Evolutionary conservation across 306 rosid species (phyloP), one percentile per base, ranked within the genome.

Genomic region (Adenanthera pavonina): DNA sequence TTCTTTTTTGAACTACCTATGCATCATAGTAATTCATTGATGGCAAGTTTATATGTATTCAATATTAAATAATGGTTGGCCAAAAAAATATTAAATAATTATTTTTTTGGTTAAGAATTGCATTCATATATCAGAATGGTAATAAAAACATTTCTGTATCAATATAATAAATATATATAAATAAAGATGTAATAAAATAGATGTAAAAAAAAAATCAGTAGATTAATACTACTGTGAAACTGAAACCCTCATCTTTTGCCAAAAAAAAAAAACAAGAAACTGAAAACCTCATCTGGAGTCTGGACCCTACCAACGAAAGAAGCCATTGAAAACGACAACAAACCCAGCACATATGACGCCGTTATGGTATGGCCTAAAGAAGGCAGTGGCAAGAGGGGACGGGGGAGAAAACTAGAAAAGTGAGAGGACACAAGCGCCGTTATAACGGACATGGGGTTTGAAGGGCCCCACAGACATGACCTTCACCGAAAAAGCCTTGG

Each of bases 251-350:
- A 49, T 35, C 3, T 75, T 36, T 3, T 3, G 4, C 36, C 35
- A 10, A 46, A 10, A 12, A 19, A 19, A 19, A 40, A 40, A 40
- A 40, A 40, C 0, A 25, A 25, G 10, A 59, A 36, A 19, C 17
- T 66, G 73, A 2, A 57, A 64, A 64, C n/a, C 48, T 41, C 61
- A 60, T 20, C 5, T 72, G 80, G 88, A 66, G 30, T 25, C 30
- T 25, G 30, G 30, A 25, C 30, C 30, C 30, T 25, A 40, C 43
- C 6, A 40, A 3, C 61, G 60, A 74, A 85, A 76, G 57, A 30
- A 76, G 78, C 10, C 67, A n/a, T 4, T 6, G 72, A 53, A 43
- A 80, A 75, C 2, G 82, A 81, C 84, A 78, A 75, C 72, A 43
- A 79, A 84, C 80, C 59, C 60, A 25, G 11, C 14, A 4, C 4